These are phyloP conservation scores for Nissolia schottii DNA, from an alignment of 306 rosid genomes.

Conservation along the genomic window DNA sequence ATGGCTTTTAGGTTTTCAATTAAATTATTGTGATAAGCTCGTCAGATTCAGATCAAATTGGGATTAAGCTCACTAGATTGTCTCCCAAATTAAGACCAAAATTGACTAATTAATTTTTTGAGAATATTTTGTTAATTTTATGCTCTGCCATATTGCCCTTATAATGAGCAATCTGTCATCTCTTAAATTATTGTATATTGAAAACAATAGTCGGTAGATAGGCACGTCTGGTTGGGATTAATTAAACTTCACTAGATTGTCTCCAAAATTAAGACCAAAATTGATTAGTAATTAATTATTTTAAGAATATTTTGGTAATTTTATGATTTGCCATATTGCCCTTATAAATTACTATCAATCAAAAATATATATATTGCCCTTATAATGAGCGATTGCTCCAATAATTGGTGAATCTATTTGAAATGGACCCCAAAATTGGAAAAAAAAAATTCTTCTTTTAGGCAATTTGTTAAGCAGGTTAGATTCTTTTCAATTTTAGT, in stretches of 20 bases:
- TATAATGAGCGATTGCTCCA: too few species aligned
- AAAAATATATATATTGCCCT: too few species aligned
- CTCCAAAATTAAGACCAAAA: too few species aligned
- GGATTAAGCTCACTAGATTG: background rate
- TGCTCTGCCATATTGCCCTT: background rate
- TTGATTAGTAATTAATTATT: too few species aligned
- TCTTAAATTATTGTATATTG: background rate
- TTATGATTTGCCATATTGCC: too few species aligned
- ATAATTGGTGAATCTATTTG: background rate
- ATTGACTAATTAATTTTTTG: too few species aligned
- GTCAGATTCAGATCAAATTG: background rate
- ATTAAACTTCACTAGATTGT: too few species aligned
- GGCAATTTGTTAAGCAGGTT: background rate
- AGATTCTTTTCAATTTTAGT: background rate
- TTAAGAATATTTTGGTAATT: too few species aligned
- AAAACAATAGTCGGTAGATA: too few species aligned
- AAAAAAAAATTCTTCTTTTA: too few species aligned
- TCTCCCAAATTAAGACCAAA: background rate
- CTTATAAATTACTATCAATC: too few species aligned
- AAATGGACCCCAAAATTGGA: background rate
- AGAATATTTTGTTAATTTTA: background rate
- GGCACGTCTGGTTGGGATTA: too few species aligned
- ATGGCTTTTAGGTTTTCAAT: constrained; percentile 8
- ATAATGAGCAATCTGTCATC: background rate
- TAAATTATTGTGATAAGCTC: background rate